Conservation (phyloP, 345 rosid genomes). For the Hibiscus tridactylites region DNA sequence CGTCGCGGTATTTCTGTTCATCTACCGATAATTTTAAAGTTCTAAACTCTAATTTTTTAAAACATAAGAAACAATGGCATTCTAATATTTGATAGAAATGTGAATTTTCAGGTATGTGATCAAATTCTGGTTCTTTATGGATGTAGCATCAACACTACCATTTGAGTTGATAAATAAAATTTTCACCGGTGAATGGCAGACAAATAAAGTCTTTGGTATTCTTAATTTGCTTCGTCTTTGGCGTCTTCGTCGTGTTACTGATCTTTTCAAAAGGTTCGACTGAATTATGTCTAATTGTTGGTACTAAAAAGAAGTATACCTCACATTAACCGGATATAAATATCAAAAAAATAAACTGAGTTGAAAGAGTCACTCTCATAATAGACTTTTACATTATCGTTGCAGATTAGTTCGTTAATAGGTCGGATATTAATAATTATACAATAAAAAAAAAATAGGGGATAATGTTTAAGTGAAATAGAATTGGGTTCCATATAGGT, state of each 20-base stretch:
- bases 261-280: conserved; percentile 79
- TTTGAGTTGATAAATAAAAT: conserved; percentile 43
- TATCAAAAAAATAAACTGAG: too few species aligned
- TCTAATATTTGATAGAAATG: neutral
- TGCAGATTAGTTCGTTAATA: too few species aligned
- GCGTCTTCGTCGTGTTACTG: conserved; percentile 79
- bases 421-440: too few species aligned
- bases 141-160: conserved; percentile 82
- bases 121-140: conserved; percentile 61
- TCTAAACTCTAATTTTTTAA: too few species aligned
- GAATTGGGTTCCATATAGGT: too few species aligned
- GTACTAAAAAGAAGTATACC: neutral
- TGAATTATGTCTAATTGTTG: neutral
- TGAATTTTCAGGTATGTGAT: conserved; percentile 42
- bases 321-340: neutral
- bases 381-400: too few species aligned
- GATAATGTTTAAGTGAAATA: too few species aligned
- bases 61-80: neutral
- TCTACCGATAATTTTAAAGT: neutral
- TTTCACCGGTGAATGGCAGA: conserved; percentile 28
- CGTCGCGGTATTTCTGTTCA: conserved; percentile 30
- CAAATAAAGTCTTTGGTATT: conserved; percentile 42
- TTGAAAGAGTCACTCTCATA: too few species aligned
- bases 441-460: too few species aligned
- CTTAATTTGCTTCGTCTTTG: conserved; percentile 87